A percentile compares a stretch with the other conserved stretches of the same genome.
Conservation (phyloP, 1,284 basidiomycete species). For the Sphaerobolus stellatus region DNA sequence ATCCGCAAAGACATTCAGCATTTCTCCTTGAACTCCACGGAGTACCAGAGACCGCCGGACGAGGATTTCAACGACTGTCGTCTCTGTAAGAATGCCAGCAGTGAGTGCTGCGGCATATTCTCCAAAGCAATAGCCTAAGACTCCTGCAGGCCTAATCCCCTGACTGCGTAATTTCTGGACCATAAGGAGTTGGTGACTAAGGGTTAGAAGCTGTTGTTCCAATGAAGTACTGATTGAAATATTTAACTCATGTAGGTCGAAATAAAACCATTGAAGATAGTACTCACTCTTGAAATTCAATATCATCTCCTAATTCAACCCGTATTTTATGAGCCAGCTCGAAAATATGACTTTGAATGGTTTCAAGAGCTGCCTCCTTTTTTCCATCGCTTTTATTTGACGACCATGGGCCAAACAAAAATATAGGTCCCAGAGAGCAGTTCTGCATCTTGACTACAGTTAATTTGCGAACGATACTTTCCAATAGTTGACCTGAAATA, state of each 20-base stretch:
- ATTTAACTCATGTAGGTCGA: not conserved
- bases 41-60: slow-evolving; percentile 13
- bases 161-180: not conserved
- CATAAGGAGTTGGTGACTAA: slow-evolving; percentile 13
- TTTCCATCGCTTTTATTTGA: not conserved
- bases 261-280: not conserved
- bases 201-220: slow-evolving; percentile 15
- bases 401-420: slow-evolving; percentile 15
- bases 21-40: slow-evolving; percentile 4
- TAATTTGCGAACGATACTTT: not conserved
- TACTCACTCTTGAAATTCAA: not conserved
- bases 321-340: not conserved
- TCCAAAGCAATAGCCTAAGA: slow-evolving; percentile 21
- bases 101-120: slow-evolving; percentile 19
- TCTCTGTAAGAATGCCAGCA: slow-evolving; percentile 12
- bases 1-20: slow-evolving; percentile 12
- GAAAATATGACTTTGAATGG: not conserved
- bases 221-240: not conserved
- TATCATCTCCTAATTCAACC: not conserved
- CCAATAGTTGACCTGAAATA: slow-evolving; percentile 1
- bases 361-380: not conserved
- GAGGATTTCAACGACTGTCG: slow-evolving; percentile 13
- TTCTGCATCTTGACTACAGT: not conserved
- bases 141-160: slow-evolving; percentile 11
- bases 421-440: slow-evolving; percentile 1